phyloP scores from a whole-genome alignment of 768 basidiomycete genomes.

The Hypholoma sublateritium region DNA sequence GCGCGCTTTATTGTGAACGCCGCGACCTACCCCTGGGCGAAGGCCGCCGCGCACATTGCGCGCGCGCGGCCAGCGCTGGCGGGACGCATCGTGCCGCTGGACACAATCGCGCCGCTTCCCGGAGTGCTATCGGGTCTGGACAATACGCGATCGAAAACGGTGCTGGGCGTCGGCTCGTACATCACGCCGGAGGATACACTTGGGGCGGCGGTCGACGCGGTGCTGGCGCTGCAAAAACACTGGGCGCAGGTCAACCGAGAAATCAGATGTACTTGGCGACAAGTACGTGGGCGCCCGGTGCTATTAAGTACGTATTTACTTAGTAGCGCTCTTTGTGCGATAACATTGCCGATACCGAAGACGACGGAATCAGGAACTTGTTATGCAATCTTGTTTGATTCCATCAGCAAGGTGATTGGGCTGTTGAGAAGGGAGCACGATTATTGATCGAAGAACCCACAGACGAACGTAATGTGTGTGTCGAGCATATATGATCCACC shows the following conservation, averaged over 20 bases:
- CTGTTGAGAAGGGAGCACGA: too few relatives aligned
- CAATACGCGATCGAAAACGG: conserved; percentile 22
- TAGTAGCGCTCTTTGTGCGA: not conserved
- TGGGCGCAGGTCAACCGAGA: conserved; percentile 14
- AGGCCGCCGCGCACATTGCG: conserved; percentile 26
- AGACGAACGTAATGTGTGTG: too few relatives aligned
- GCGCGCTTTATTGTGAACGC: conserved; percentile 31
- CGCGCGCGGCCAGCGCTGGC: conserved; percentile 10
- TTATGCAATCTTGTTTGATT: too few relatives aligned
- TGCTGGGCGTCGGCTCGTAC: conserved; percentile 25
- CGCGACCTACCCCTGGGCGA: conserved; percentile 28
- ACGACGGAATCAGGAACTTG: conserved; percentile 4
- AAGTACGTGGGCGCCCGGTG: too few relatives aligned
- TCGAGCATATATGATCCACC: too few relatives aligned
- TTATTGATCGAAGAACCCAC: too few relatives aligned
- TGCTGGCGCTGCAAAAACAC: conserved; percentile 23
- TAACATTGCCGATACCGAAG: not conserved
- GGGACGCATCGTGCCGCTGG: conserved; percentile 14
- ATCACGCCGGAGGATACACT: conserved; percentile 25
- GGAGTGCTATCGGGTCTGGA: conserved; percentile 25
- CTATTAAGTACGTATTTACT: too few relatives aligned
- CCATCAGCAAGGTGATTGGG: too few relatives aligned
- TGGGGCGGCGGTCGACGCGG: conserved; percentile 25
- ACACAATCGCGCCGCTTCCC: conserved; percentile 19
- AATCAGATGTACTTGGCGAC: too few relatives aligned